Evolutionary conservation across 495 filamentous ascomycete genomes (phyloP), one percentile per base, ranked within the genome.

Genomic region (Penicillium crystallinum): DNA sequence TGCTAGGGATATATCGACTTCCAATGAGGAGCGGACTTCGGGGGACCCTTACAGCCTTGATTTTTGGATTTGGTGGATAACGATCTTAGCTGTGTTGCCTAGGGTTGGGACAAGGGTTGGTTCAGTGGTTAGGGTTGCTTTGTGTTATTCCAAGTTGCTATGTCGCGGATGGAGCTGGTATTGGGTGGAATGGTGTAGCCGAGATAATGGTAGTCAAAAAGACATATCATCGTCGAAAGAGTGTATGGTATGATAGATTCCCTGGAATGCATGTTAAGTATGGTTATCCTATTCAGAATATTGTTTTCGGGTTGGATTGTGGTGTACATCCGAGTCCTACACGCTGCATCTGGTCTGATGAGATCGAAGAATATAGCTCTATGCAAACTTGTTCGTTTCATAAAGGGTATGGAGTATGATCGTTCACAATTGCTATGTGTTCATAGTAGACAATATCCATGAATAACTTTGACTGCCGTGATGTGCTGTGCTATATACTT

Each of bases 401-500:
- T 6, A 23, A 15, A n/a, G 23, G 5, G 12, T 31, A 31, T 31
- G 2, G 23, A 6, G 12, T 31, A 31, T 31, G 2, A 31, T 8
- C 2, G 11, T 31, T 2, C 29, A 6, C 10, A 11, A 12, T 41
- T n/a, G 30, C 31, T 27, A 47, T 47, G 31, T 25, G 33, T 36
- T 36, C 12, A 35, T 47, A 47, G 36, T 17, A 36, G 4, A 36
- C 22, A 36, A 39, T 30, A 49, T n/a, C n/a, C n/a, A n/a, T n/a
- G n/a, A n/a, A n/a, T 49, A 40, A 33, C 12, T 17, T 57, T 56
- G 11, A 54, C 46, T 51, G 53, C 27, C 18, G 35, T 55, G 29
- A 56, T 45, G 45, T 33, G 46, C 23, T 51, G 27, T 52, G 48
- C 23, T 27, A 27, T 27, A 44, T 63, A 63, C 61, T 61, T 58